These are phyloP conservation scores for Pseudogymnoascus sp. DNA, from an alignment of 2,329 filamentous ascomycete genomes.

Conservation along the genomic window DNA sequence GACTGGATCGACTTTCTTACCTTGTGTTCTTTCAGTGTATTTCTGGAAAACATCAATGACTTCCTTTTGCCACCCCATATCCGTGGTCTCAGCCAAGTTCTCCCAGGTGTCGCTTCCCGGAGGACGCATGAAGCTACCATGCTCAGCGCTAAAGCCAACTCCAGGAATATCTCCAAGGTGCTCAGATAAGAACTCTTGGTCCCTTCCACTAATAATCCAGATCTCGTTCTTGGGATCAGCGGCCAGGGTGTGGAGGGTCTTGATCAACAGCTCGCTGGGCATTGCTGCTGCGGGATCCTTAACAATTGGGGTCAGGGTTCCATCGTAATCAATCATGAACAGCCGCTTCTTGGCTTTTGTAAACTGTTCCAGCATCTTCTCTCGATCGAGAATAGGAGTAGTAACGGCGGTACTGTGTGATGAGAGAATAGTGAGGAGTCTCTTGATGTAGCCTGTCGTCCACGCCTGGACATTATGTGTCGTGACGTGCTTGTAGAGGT, in stretches of 20 bases:
- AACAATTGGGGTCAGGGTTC: slow-evolving; percentile 91
- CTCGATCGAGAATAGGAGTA: slow-evolving; percentile 74
- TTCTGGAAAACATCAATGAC: slow-evolving; percentile 78
- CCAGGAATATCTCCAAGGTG: slow-evolving; percentile 86
- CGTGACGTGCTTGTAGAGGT: slow-evolving; percentile 75
- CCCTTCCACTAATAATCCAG: slow-evolving; percentile 97
- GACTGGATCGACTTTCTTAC: slow-evolving; percentile 36
- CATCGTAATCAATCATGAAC: slow-evolving; percentile 99
- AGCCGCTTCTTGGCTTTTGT: slow-evolving; percentile 66
- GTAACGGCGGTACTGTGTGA: slow-evolving; percentile 66
- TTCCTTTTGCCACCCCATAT: slow-evolving; percentile 89
- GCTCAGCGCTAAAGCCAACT: slow-evolving; percentile 91
- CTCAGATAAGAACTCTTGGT: slow-evolving; percentile 82
- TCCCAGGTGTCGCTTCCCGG: slow-evolving; percentile 73
- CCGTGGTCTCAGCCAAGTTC: slow-evolving; percentile 74
- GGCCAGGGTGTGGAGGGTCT: slow-evolving; percentile 70
- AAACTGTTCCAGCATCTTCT: slow-evolving; percentile 65
- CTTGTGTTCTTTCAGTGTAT: slow-evolving; percentile 79
- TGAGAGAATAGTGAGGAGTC: slow-evolving; percentile 70
- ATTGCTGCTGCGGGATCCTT: slow-evolving; percentile 83
- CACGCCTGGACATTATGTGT: slow-evolving; percentile 80
- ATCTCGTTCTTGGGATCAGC: slow-evolving; percentile 75
- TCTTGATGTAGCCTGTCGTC: slow-evolving; percentile 71
- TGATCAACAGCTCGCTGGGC: slow-evolving; percentile 74
- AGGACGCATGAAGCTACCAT: slow-evolving; percentile 87